Conservation (phyloP, 371 early-diverging fungal genomes). For the Rhizopus delemar region DNA sequence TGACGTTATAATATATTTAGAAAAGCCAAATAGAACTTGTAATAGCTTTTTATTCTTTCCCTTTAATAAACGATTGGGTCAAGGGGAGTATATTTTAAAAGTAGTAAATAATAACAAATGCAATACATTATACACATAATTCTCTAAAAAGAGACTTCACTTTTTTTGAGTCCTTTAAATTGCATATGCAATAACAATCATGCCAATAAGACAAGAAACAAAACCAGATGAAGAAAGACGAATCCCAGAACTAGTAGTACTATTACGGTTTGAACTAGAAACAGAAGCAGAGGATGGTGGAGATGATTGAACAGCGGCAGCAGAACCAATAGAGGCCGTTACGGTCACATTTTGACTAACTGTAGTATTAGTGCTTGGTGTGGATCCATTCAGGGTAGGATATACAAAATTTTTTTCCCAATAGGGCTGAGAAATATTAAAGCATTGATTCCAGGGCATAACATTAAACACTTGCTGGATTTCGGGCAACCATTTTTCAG, state of each 20-base stretch:
- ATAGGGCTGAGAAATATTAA: slow-evolving; percentile 53
- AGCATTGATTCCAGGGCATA: slow-evolving; percentile 52
- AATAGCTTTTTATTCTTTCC: too few relatives aligned
- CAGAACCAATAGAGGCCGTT: background rate
- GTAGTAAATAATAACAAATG: background rate
- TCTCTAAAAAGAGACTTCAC: too few relatives aligned
- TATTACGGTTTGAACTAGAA: background rate
- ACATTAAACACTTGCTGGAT: slow-evolving; percentile 45
- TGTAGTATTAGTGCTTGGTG: slow-evolving; percentile 10
- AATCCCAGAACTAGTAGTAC: background rate
- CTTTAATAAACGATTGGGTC: too few relatives aligned
- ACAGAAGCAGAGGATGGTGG: background rate
- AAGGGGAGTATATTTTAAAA: too few relatives aligned
- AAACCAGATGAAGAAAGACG: background rate
- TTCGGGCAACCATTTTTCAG: slow-evolving; percentile 49
- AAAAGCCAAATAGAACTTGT: too few relatives aligned
- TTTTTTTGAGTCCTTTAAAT: background rate
- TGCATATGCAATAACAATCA: background rate
- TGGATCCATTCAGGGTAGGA: slow-evolving; percentile 25
- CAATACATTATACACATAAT: background rate
- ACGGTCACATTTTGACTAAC: slow-evolving; percentile 6
- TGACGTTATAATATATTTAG: too few relatives aligned
- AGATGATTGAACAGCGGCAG: background rate
- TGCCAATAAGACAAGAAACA: background rate
- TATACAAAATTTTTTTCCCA: slow-evolving; percentile 47